Evolutionary conservation across 1,139 yeast genomes (phyloP).

Genomic region (Protomyces arabidopsidicola): DNA sequence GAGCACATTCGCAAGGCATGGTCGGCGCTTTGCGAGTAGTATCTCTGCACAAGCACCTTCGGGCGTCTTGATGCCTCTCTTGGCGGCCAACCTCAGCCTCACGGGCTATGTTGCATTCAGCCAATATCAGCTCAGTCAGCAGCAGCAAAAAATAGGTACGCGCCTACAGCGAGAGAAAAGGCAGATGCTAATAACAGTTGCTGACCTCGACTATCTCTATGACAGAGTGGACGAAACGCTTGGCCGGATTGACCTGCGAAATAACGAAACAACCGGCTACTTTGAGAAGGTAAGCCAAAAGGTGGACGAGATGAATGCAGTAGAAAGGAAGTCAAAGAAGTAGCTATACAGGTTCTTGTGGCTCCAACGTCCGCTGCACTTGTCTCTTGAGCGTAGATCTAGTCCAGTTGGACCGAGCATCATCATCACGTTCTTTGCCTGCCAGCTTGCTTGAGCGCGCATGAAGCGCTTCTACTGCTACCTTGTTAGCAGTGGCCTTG

Average conservation of each 20-base stretch:
- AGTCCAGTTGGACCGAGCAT: not conserved
- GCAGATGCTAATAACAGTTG: not conserved
- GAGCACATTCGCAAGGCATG: not conserved
- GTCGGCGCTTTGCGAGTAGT: not conserved
- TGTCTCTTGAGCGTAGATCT: not conserved
- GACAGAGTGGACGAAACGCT: not conserved
- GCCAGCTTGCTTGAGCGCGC: not conserved
- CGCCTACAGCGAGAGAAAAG: not conserved
- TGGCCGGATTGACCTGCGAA: constrained; percentile 17
- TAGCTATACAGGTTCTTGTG: not conserved
- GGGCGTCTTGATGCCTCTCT: not conserved
- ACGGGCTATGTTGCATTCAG: not conserved
- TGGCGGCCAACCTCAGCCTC: not conserved
- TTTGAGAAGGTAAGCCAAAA: constrained; percentile 12
- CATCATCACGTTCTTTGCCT: not conserved
- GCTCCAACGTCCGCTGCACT: not conserved
- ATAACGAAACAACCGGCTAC: constrained; percentile 20
- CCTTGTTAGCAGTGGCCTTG: not conserved
- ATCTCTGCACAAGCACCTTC: not conserved
- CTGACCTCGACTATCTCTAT: not conserved
- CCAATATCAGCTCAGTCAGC: not conserved
- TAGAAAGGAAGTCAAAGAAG: not conserved
- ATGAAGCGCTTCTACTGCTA: not conserved
- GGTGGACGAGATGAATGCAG: constrained; percentile 13
- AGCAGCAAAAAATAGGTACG: not conserved